Evolutionary conservation across 2,329 filamentous ascomycete genomes (phyloP), one percentile per base, ranked within the genome.

Genomic region (Sclerotinia subarctica): DNA sequence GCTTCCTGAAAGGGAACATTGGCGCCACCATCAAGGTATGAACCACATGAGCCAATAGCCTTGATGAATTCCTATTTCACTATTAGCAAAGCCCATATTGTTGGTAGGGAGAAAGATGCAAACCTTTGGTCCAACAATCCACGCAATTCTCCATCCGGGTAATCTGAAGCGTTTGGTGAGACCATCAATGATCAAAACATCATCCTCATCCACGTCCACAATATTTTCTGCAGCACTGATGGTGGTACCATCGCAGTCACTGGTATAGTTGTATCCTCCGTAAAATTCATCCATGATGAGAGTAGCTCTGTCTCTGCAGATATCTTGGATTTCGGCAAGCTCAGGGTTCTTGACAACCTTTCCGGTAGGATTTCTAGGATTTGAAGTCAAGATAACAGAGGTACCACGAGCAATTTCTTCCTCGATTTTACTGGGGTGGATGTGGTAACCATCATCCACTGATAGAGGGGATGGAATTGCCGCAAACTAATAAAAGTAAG

Each of bases 231-330:
- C 94, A 11, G 93, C 90, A 62, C 90, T 94, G 78, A 97, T 92
- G 54, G 94, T 96, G 42, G 86, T 88, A 51, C 94, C 94, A 77
- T 97, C 94, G 78, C 94, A 98, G 81, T 93, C 85, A 74, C 88
- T 92, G 47, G 92, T 96, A 82, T 98, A 98, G 81, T 97, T 97
- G 84, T 97, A 98, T 29, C 94, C 93, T 15, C 89, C 89, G 82
- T 98, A 98, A 84, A 98, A 98, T 80, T 98, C 94, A 77, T 98
- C 94, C 81, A 94, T 92, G 78, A 98, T 94, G 67, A 98, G 83
- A 0, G 94, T 98, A 3, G 93, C 93, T 66, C 93, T 88, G 73
- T 93, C 92, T 77, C 93, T 89, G 83, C 93, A 96, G 74, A 97
- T 90, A 77, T 97, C 92, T 79, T 98, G 94, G 75, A 97, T 97